Percentiles rank a stretch among this genome's conserved stretches.
Conservation (phyloP, 2,329 filamentous ascomycete genomes). For the Fusarium anguioides region DNA sequence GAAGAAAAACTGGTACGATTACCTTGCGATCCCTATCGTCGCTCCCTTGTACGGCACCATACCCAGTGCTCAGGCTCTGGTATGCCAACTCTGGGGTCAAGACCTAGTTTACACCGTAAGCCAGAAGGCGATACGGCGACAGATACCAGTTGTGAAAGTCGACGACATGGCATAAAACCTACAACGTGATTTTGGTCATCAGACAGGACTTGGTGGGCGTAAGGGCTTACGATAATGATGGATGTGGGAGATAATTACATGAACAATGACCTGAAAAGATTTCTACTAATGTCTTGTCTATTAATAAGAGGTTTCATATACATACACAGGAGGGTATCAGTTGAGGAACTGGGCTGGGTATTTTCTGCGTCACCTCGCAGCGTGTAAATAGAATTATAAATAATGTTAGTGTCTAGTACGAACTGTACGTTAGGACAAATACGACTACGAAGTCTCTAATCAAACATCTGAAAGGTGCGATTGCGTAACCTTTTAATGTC, state of each 20-base stretch:
- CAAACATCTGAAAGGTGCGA: not conserved
- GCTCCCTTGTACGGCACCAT: slow-evolving; percentile 76
- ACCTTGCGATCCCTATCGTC: slow-evolving; percentile 72
- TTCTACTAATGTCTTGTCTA: slow-evolving; percentile 7
- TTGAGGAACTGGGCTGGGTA: not conserved
- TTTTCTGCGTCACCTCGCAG: not conserved
- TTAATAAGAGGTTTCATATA: not conserved
- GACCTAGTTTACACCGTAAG: slow-evolving; percentile 78
- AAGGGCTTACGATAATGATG: not conserved
- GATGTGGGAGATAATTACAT: not conserved
- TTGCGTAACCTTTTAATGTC: not conserved
- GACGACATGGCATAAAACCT: slow-evolving; percentile 57
- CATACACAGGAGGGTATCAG: not conserved
- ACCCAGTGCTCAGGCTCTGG: slow-evolving; percentile 73
- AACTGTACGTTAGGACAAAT: not conserved
- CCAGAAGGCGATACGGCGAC: slow-evolving; percentile 71
- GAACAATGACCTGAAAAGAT: not conserved
- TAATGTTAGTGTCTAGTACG: not conserved
- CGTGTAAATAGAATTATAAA: not conserved
- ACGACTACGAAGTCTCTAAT: not conserved
- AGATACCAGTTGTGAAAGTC: slow-evolving; percentile 57
- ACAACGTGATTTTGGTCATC: not conserved
- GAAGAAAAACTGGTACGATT: slow-evolving; percentile 69
- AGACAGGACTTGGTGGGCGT: not conserved
- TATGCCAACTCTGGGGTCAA: slow-evolving; percentile 77